Percentiles rank a stretch among this genome's conserved stretches.
These are phyloP conservation scores for Penicillium aurantiogriseum DNA, from an alignment of 2,329 filamentous ascomycete genomes.

Conservation along the genomic window DNA sequence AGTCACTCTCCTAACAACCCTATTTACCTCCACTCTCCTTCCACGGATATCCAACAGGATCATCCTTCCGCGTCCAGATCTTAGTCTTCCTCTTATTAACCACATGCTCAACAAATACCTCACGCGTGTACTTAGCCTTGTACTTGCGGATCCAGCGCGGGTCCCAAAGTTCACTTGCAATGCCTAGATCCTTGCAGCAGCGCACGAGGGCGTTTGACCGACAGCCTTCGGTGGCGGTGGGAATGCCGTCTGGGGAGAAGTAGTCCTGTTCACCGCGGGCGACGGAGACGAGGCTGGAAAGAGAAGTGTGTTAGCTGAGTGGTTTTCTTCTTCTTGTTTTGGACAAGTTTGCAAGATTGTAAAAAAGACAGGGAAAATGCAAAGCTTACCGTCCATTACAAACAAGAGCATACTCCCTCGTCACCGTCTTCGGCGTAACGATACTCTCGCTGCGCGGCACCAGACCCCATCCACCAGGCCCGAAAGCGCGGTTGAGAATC, in stretches of 20 bases:
- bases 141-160: constrained; percentile 84
- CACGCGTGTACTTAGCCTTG: constrained; percentile 69
- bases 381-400: constrained; percentile 72
- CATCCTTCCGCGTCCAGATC: constrained; percentile 82
- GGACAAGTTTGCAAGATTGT: background rate
- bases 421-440: constrained; percentile 76
- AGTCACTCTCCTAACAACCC: background rate
- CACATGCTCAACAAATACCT: constrained; percentile 87
- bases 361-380: background rate
- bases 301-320: constrained; percentile 2
- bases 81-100: constrained; percentile 84
- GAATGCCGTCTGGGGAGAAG: constrained; percentile 84
- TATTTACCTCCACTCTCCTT: constrained; percentile 48
- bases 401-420: constrained; percentile 89
- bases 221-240: constrained; percentile 92
- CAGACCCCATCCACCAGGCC: constrained; percentile 92
- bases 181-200: constrained; percentile 95
- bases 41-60: constrained; percentile 65
- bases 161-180: constrained; percentile 96
- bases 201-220: constrained; percentile 97
- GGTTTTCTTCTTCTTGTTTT: background rate
- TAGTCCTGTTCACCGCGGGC: constrained; percentile 93
- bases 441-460: constrained; percentile 83
- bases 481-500: constrained; percentile 86
- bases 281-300: constrained; percentile 75